These are phyloP conservation scores for Darksidea phi DNA, from an alignment of 495 filamentous ascomycete species.

Conservation along the genomic window DNA sequence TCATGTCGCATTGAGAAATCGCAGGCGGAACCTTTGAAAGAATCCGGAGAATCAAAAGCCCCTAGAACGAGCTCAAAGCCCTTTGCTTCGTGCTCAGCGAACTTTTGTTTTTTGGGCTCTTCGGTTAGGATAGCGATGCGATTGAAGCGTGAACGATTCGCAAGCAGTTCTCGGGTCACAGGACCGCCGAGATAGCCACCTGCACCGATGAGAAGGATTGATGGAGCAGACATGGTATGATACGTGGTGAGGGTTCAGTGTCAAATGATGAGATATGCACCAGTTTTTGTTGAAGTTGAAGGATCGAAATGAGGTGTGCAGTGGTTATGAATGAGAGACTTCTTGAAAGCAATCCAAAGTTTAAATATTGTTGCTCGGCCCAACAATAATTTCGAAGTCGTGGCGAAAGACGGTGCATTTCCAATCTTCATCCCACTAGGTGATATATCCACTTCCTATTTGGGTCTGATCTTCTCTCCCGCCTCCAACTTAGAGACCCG, in stretches of 20 bases:
- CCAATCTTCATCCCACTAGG: conserved; percentile 16
- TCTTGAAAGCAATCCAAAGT: conserved; percentile 15
- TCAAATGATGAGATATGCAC: conserved; percentile 15
- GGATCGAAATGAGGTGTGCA: conserved; percentile 16
- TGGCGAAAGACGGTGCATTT: conserved; percentile 16
- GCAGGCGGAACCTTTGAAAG: conserved; percentile 15
- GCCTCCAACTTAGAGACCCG: conserved; percentile 11
- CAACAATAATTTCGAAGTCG: conserved; percentile 13
- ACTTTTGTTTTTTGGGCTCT: conserved; percentile 16
- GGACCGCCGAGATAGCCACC: conserved; percentile 10
- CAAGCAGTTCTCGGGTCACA: conserved; percentile 6
- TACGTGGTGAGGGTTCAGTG: conserved; percentile 12
- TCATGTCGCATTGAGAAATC: background rate
- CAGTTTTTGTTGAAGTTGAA: conserved; percentile 16
- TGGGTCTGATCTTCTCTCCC: conserved; percentile 14
- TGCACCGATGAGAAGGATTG: conserved; percentile 18
- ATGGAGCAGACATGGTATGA: conserved; percentile 14
- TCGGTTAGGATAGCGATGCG: conserved; percentile 20
- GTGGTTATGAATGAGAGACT: conserved; percentile 13
- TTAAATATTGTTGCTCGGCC: conserved; percentile 17
- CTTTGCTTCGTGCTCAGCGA: conserved; percentile 12
- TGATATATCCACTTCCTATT: conserved; percentile 14
- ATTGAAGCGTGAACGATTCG: conserved; percentile 10
- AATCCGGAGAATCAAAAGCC: conserved; percentile 2
- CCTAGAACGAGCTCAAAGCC: conserved; percentile 17